Evolutionary conservation across 129 eudicot species (phyloP), one percentile per base, ranked within the genome.

Genomic region (Ambrosia artemisiifolia): DNA sequence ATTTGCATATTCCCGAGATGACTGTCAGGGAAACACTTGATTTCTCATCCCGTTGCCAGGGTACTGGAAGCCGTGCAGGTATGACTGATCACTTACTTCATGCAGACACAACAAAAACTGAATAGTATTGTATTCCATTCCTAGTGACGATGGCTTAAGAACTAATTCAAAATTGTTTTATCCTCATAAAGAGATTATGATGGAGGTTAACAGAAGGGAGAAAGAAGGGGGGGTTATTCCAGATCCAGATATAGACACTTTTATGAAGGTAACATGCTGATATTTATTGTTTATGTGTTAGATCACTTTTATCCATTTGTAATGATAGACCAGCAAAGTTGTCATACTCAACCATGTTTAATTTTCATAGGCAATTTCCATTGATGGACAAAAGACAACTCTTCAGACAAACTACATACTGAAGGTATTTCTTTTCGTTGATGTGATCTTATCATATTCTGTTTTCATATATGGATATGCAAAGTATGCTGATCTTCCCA

Each of bases 21-120:
- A 83, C 96, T 67, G 92, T 89, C 40, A 82, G 96, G 70, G 96
- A 89, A 78, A 84, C 92, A 49, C 82, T 89, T 11, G 92, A 89
- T 67, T 89, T 86, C 50, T 89, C 95, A 17, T 60, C 88, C 70
- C 77, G 81, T 36, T 88, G 91, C 79, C 95, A 88, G 80, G 95
- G 95, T 51, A 73, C 80, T 68, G 91, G 89, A 46, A 88, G 78
- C 66, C 87, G 96, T 59, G 84, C 91, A 79, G 96, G 96, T 88
- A 66, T 67, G 62, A 8, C 48, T 56, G 12, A 43, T 67, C 55
- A 13, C 30, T 20, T 38, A 65, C 56, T 64, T 74, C 71, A 50
- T 38, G 65, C 55, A 53, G 44, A 53, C 63, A 43, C 50, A 51
- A 38, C 14, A 51, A 44, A 65, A 40, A 66, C 67, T 33, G 2